Evolutionary conservation across 176 grass and related monocot genomes (phyloP).

Genomic region (Hordeum marinum): DNA sequence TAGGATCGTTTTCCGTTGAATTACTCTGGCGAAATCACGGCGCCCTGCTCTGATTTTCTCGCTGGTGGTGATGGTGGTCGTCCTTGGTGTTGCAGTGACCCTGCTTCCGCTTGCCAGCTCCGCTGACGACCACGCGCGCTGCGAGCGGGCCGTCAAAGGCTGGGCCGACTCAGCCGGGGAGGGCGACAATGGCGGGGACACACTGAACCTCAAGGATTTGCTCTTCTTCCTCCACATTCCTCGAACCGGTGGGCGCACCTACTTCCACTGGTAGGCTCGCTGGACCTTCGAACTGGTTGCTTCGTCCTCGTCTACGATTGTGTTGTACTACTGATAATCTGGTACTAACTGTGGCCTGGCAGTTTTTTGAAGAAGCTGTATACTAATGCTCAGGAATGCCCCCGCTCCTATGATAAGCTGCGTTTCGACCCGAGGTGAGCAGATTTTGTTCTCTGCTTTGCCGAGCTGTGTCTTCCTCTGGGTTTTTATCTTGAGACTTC

Average conservation of each 20-base stretch:
- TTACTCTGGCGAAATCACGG: background rate
- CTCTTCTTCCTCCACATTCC: constrained; percentile 97
- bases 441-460: background rate
- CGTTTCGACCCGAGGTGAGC: constrained; percentile 78
- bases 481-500: background rate
- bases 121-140: constrained; percentile 41
- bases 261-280: constrained; percentile 70
- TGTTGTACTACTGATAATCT: background rate
- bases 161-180: constrained; percentile 53
- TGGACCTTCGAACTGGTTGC: background rate
- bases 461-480: background rate
- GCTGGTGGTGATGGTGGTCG: too few species aligned
- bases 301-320: background rate
- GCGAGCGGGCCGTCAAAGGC: constrained; percentile 54
- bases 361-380: constrained; percentile 94
- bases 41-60: background rate
- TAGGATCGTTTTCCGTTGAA: background rate
- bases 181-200: constrained; percentile 40
- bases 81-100: constrained; percentile 20
- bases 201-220: constrained; percentile 71
- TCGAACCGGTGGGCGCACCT: constrained; percentile 85
- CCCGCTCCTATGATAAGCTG: constrained; percentile 85
- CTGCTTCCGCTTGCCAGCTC: background rate
- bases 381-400: constrained; percentile 61
- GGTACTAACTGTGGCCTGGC: background rate